Percentiles rank a stretch among this genome's conserved stretches.
phyloP scores from a whole-genome alignment of 352 stramenopile genomes.

The Elongisporangium prolatum region DNA sequence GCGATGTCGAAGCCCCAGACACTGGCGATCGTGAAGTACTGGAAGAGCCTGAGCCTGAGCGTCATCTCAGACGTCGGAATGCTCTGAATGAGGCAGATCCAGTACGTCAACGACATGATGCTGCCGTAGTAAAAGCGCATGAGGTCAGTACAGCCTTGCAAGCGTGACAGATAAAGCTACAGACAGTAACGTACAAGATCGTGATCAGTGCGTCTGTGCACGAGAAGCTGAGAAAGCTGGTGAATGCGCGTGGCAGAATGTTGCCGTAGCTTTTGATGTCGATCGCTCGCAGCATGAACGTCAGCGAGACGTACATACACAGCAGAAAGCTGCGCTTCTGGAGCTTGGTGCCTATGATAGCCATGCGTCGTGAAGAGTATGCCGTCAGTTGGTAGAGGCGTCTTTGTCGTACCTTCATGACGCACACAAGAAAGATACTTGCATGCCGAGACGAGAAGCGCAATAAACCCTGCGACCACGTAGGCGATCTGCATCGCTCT shows the following conservation, averaged over 20 bases:
- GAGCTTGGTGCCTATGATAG: constrained; percentile 20
- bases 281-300: constrained; percentile 23
- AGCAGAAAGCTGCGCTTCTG: constrained; percentile 36
- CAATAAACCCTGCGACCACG: constrained; percentile 18
- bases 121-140: constrained; percentile 2
- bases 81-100: constrained; percentile 31
- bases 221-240: constrained; percentile 30
- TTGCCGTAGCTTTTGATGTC: constrained; percentile 35
- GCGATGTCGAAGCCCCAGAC: constrained; percentile 38
- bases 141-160: not conserved
- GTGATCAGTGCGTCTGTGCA: constrained; percentile 38
- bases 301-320: constrained; percentile 29
- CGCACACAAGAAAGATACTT: constrained; percentile 20
- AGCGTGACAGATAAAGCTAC: constrained; percentile 2
- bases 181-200: constrained; percentile 29
- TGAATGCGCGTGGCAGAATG: constrained; percentile 28
- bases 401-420: not conserved
- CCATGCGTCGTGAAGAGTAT: too few species aligned
- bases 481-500: constrained; percentile 27
- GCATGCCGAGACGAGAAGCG: constrained; percentile 14
- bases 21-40: constrained; percentile 18
- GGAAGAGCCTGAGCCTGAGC: constrained; percentile 19
- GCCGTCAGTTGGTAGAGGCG: too few species aligned
- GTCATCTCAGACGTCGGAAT: constrained; percentile 17
- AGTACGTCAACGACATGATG: constrained; percentile 31